A percentile compares a stretch with the other conserved stretches of the same genome.
Evolutionary conservation across 805 yeast species (phyloP).

Genomic region (Cyberlindnera saturnus): DNA sequence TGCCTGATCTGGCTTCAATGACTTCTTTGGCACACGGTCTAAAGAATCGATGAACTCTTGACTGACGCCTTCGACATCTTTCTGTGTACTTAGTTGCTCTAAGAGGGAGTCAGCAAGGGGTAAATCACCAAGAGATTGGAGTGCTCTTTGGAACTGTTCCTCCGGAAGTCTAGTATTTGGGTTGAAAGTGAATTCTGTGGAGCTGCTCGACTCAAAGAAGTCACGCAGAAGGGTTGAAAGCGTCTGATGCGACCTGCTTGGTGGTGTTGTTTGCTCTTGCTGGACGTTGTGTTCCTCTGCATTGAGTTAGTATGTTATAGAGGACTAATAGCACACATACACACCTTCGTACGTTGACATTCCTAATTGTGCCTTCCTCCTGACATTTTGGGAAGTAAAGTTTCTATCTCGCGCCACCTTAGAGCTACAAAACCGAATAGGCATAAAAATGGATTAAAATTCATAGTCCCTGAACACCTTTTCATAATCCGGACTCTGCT

Average conservation of each 20-base stretch:
- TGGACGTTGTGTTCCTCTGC: constrained; percentile 26
- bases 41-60: constrained; percentile 69
- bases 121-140: constrained; percentile 13
- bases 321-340: constrained; percentile 1
- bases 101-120: constrained; percentile 21
- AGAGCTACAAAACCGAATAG: not conserved
- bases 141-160: constrained; percentile 15
- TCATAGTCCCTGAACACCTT: constrained; percentile 9
- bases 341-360: constrained; percentile 32
- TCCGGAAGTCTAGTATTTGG: constrained; percentile 2
- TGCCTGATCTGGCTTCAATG: constrained; percentile 42
- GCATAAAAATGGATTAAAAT: not conserved
- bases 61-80: constrained; percentile 46
- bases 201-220: constrained; percentile 16
- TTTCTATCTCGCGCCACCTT: not conserved
- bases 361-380: not conserved
- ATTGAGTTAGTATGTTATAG: not conserved
- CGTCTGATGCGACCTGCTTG: constrained; percentile 14
- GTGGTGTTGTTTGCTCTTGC: constrained; percentile 1
- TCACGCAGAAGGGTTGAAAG: constrained; percentile 9
- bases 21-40: constrained; percentile 55
- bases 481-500: not conserved
- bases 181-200: constrained; percentile 11
- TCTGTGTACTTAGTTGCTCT: constrained; percentile 17
- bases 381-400: not conserved